These are phyloP conservation scores for Nicotiana obtusifolia DNA, from an alignment of 257 asterid genomes.

Conservation along the genomic window DNA sequence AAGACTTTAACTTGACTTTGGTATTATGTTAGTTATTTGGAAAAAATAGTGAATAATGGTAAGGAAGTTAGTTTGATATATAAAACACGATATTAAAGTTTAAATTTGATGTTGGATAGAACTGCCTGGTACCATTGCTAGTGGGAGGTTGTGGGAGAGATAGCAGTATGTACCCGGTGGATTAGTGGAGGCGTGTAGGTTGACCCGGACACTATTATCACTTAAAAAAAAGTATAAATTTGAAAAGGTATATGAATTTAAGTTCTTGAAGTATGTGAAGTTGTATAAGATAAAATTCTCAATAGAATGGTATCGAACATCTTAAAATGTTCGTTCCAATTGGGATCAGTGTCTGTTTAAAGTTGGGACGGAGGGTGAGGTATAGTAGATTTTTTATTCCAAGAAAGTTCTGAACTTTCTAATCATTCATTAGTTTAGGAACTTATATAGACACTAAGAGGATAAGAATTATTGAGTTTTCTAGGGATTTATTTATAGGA, in stretches of 20 bases:
- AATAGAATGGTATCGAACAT: not conserved
- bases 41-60: not conserved
- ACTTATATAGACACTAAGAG: not conserved
- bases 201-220: too few relatives aligned
- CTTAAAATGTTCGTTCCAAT: not conserved
- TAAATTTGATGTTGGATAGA: too few relatives aligned
- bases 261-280: not conserved
- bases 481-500: not conserved
- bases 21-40: not conserved
- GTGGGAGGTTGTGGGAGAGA: too few relatives aligned
- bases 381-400: not conserved
- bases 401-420: not conserved
- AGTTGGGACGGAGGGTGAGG: not conserved
- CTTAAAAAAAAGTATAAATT: too few relatives aligned
- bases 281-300: not conserved
- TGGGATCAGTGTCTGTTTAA: not conserved
- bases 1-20: not conserved
- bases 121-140: too few relatives aligned
- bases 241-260: not conserved
- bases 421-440: not conserved
- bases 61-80: not conserved
- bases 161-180: too few relatives aligned
- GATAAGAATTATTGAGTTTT: not conserved
- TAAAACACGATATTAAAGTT: not conserved
- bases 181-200: too few relatives aligned